phyloP scores from a whole-genome alignment of 1,139 yeast genomes.

The Blastobotrys malaysiensis region DNA sequence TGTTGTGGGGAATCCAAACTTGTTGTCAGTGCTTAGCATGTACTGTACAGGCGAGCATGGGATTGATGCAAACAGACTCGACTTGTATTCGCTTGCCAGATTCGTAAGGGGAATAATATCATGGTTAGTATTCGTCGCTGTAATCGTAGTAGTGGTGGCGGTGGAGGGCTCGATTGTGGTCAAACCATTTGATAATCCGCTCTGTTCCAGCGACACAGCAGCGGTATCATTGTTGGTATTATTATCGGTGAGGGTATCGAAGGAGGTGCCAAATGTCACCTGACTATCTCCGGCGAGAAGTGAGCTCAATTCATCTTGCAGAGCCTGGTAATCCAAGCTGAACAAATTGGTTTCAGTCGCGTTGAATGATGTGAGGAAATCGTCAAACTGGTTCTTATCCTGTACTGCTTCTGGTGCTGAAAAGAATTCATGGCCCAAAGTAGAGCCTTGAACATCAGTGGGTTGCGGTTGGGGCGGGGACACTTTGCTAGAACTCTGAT shows the following conservation, averaged over 20 bases:
- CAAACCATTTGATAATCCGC: not conserved
- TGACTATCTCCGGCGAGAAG: constrained; percentile 8
- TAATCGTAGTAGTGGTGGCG: not conserved
- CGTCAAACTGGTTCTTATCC: constrained; percentile 3
- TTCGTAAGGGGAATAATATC: not conserved
- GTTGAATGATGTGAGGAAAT: constrained; percentile 4
- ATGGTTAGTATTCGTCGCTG: not conserved
- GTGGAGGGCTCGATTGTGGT: not conserved
- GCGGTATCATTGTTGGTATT: constrained; percentile 10
- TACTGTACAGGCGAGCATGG: constrained; percentile 27
- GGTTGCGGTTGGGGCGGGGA: no score
- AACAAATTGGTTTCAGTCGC: constrained; percentile 1
- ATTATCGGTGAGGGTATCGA: not conserved
- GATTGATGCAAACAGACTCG: constrained; percentile 23
- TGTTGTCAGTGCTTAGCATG: constrained; percentile 44
- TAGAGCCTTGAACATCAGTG: not conserved
- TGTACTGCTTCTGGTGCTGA: not conserved
- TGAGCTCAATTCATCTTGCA: constrained; percentile 10
- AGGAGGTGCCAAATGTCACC: not conserved
- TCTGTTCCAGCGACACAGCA: constrained; percentile 7
- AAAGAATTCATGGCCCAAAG: not conserved
- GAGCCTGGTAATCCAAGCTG: constrained; percentile 8
- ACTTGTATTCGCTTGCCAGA: constrained; percentile 7
- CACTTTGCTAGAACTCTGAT: not conserved
- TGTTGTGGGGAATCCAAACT: constrained; percentile 43